Evolutionary conservation across 768 basidiomycete species (phyloP), one percentile per base, ranked within the genome.

Genomic region (Pholiota microspora): DNA sequence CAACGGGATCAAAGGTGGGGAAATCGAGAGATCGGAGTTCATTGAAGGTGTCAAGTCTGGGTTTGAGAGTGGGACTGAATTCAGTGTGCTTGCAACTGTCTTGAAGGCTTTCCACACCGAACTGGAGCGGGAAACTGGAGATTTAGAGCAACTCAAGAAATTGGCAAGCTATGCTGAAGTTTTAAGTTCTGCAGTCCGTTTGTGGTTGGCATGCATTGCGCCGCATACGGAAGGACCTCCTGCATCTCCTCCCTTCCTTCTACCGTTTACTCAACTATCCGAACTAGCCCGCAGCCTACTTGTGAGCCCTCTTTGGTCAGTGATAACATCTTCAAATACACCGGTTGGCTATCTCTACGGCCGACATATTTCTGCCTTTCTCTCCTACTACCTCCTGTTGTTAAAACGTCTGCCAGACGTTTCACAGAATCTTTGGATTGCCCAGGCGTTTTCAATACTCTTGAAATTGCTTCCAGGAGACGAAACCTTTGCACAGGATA

Each of bases 1-100:
- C 16, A 97, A 98, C 62, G 79, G 81, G 0, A 66, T 85, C 10
- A 80, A 74, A 61, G 78, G 78, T 2, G 94, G 93, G 4, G 82
- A 86, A 56, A 67, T 67, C 12, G 91, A 94, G 64, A 80, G 85
- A 51, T 64, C 57, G 10, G 71, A 72, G 9, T 69, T 71, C 15
- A 48, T 84, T 7, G 63, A 65, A 2, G 52, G 61, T 5, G 44
- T 84, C 1, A 69, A 65, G 56, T 50, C 57, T 0, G 73, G 72
- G 3, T 86, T 88, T 55, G 71, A 73, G 34, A 58, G 45, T 15
- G 73, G 64, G 10, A 69, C 49, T 53, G 77, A 76, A 50, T 67
- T 63, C 45, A 56, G 52, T 6, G 66, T 82, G n/a, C 66, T 83
- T 1, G 49, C 53, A 8, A 62, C 55, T n/a, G 71, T 71, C 3